Evolutionary conservation across 2,329 filamentous ascomycete genomes (phyloP), one percentile per base, ranked within the genome.

Genomic region (Verticillium nonalfalfae): DNA sequence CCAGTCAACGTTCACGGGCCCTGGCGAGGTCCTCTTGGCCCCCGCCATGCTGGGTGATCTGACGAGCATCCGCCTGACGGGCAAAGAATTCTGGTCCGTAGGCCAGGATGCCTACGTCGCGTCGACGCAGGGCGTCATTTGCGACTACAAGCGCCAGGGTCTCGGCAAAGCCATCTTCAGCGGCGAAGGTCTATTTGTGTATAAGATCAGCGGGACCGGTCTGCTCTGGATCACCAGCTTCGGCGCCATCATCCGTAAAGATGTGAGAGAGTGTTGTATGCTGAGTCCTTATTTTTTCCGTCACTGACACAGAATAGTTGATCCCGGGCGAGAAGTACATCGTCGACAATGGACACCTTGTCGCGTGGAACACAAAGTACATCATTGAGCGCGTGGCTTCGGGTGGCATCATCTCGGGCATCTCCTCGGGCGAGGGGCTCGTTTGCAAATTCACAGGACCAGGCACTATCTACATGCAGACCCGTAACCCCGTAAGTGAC

Each of bases 331-430:
- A 98, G 73, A 90, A 89, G 68, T 98, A 97, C 75, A 91, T 95
- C 66, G 88, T 97, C 61, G 92, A 97, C 70, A 97, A 97, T 69
- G 92, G 92, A 3, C 93, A 98, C 68, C 81, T 98, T 1, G 93
- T 98, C 0, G 94, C 95, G 0, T 99, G 95, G 95, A 97, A 97
- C 73, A 93, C 90, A 71, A 92, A 96, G 71, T 99, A 98, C 70
- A 83, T 91, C 4, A 86, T 99, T 65, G 93, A 97, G 77, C 88
- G 95, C 15, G 90, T 96, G 4, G 88, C 94, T 0, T 95, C 90
- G 3, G 95, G 95, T 2, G 95, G 95, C 40, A 87, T 99, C 65
- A 89, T 99, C n/a, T 94, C 91, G n/a, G 88, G 89, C 10, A 75
- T 97, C 26, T 86, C 88, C 34, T 88, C 91, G 0, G 90, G 84